phyloP scores from a whole-genome alignment of 1,284 basidiomycete genomes.

The Pseudozyma tsukubaensis region DNA sequence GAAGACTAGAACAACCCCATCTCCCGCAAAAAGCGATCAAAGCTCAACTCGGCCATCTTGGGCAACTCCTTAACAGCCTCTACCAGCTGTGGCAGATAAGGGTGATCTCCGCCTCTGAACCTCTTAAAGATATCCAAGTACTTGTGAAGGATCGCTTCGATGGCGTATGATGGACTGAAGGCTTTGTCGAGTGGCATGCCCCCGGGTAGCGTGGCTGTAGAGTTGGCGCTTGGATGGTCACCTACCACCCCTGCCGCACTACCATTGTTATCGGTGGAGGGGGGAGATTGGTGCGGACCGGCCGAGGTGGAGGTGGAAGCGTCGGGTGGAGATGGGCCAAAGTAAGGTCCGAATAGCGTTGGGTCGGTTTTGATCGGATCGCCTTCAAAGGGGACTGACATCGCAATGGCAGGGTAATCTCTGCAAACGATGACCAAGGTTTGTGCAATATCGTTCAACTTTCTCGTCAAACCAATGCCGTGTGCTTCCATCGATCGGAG shows the following conservation, averaged over 20 bases:
- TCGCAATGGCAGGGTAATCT: slow-evolving; percentile 48
- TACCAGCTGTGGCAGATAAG: slow-evolving; percentile 46
- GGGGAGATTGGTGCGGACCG: slow-evolving; percentile 8
- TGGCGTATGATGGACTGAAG: slow-evolving; percentile 41
- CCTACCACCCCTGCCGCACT: neutral
- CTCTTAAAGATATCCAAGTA: slow-evolving; percentile 54
- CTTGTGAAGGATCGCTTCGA: slow-evolving; percentile 56
- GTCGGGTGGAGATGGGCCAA: slow-evolving; percentile 32
- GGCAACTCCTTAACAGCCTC: slow-evolving; percentile 55
- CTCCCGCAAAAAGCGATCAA: slow-evolving; percentile 39
- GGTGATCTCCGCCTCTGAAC: slow-evolving; percentile 55
- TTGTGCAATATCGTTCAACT: slow-evolving; percentile 60
- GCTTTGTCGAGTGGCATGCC: slow-evolving; percentile 33
- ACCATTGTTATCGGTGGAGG: neutral
- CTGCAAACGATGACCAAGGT: slow-evolving; percentile 56
- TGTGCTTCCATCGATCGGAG: slow-evolving; percentile 59
- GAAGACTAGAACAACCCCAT: slow-evolving; percentile 34
- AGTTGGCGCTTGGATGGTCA: slow-evolving; percentile 18
- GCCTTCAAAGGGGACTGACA: slow-evolving; percentile 47
- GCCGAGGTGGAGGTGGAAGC: too few relatives aligned
- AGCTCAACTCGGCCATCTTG: slow-evolving; percentile 47
- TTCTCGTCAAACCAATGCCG: slow-evolving; percentile 54
- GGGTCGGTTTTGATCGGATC: slow-evolving; percentile 50
- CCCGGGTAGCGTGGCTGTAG: slow-evolving; percentile 1
- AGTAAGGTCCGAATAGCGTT: slow-evolving; percentile 37